phyloP scores from a whole-genome alignment of 2,329 filamentous ascomycete genomes.

The Fusarium sp. region DNA sequence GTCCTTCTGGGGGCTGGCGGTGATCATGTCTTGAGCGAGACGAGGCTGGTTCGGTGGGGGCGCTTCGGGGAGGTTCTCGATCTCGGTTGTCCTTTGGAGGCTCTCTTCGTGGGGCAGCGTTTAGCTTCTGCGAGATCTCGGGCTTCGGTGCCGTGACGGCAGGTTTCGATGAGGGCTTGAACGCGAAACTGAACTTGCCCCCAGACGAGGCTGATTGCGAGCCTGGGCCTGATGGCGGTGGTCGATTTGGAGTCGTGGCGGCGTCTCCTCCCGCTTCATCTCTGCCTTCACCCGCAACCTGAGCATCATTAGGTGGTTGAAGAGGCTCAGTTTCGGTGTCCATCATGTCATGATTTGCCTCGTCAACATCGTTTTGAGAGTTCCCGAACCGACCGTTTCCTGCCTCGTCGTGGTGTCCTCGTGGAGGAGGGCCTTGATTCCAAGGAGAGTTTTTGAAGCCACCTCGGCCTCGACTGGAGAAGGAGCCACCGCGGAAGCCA shows the following conservation, averaged over 20 bases:
- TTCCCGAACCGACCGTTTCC: slow-evolving; percentile 35
- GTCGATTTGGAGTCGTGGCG: slow-evolving; percentile 67
- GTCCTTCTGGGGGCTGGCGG: slow-evolving; percentile 50
- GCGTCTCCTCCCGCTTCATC: slow-evolving; percentile 59
- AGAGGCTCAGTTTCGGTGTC: slow-evolving; percentile 28
- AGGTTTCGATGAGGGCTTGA: slow-evolving; percentile 79
- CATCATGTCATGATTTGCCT: slow-evolving; percentile 31
- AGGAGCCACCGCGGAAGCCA: slow-evolving; percentile 71
- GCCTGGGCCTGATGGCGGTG: slow-evolving; percentile 67
- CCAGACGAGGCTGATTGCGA: slow-evolving; percentile 61
- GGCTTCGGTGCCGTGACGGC: slow-evolving; percentile 69
- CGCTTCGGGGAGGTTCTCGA: slow-evolving; percentile 62
- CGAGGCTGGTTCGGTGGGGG: slow-evolving; percentile 67
- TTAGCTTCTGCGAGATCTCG: slow-evolving; percentile 77
- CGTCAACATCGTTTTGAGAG: slow-evolving; percentile 21
- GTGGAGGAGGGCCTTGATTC: slow-evolving; percentile 49
- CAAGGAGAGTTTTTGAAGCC: slow-evolving; percentile 78
- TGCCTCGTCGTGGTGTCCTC: slow-evolving; percentile 39
- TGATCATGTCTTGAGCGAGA: slow-evolving; percentile 55
- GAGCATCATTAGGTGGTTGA: slow-evolving; percentile 44
- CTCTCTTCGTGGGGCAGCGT: slow-evolving; percentile 67
- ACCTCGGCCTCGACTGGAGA: slow-evolving; percentile 66
- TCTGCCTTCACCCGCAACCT: slow-evolving; percentile 41
- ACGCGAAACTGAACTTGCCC: slow-evolving; percentile 91
- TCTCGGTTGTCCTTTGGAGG: slow-evolving; percentile 47